Evolutionary conservation across 495 filamentous ascomycete species (phyloP), one percentile per base, ranked within the genome.

Genomic region (Talaromyces trachyspermus): DNA sequence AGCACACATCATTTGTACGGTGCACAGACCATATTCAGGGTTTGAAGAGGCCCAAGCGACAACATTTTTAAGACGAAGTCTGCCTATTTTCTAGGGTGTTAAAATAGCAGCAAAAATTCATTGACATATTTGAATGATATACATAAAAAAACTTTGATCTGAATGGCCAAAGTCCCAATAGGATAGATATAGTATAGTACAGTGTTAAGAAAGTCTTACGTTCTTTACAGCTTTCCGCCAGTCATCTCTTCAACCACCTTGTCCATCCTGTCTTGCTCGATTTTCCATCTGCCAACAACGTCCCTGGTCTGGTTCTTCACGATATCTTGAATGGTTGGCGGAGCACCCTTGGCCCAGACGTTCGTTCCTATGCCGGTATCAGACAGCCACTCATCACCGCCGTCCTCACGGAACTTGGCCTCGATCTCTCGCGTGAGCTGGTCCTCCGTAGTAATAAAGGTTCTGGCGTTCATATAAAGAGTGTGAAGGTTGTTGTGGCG

Each of bases 231-330:
- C 70, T 82, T 85, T 48, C 83, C 83, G 30, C 83, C 83, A 15
- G 80, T 86, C 51, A 87, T 64, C 59, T 78, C 69, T 64, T 87
- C 83, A 15, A 72, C 79, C 55, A 87, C 72, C 61, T 71, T 75
- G 68, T 71, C 77, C 53, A 85, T 66, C 62, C 83, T 75, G 52
- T 76, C 64, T 53, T 75, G 70, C 18, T 62, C 66, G 10, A 78
- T n/a, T 49, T 67, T 63, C 66, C 67, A 74, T 51, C 56, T 62
- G 55, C 50, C 49, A 36, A 53, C 43, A 54, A 64, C 64, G 46
- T 47, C 62, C 55, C 55, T 67, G 35, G 50, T 58, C 2, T 51
- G 45, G 32, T 63, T 62, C 30, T 58, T 63, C 53, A 61, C 58
- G 49, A 67, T 59, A 5, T 46, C 58, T 42, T 65, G 56, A 19